Evolutionary conservation across 805 yeast genomes (phyloP), one percentile per base, ranked within the genome.

Genomic region (Ogataea paradorogensis): DNA sequence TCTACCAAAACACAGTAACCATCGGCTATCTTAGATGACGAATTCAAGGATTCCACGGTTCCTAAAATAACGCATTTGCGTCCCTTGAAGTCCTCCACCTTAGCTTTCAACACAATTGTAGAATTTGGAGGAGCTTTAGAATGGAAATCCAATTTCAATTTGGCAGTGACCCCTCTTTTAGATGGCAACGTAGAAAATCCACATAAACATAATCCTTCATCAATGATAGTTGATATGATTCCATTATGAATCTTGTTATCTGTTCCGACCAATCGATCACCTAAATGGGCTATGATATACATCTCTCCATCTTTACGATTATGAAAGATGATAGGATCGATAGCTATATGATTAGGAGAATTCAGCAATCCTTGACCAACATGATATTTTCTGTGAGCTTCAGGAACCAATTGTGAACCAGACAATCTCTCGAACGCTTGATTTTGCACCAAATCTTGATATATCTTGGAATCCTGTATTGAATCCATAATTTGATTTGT

Each of bases 141-240:
- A n/a, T 56, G 44, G 61, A 87, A 91, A 37, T 83, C 70, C 7
- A 91, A 68, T 2, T 73, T 63, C 30, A 91, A 66, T 35, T 71
- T 73, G 0, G 96, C 99, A 0, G 99, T 91, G 16, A 93, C 96
- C 10, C 98, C 99, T 35, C 83, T 71, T 40, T 79, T 74, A 42
- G 80, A 78, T 1, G 98, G 98, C 9, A 91, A 67, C 20, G 73
- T 65, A 3, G 87, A 79, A 58, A 89, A 91, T 11, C 96, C 98
- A 54, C 95, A 84, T 30, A 79, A 71, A 53, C 96, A 87, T 21
- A 91, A 65, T 0, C 84, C 82, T 58, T 90, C 97, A 62, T 91
- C 98, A 38, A 91, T 46, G 10, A 91, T 59, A 2, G 95, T 80
- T 2, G 95, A 74, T 5, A 86, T 62, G 3, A 90, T 70, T 3